Evolutionary conservation across 371 early-diverging fungal species (phyloP).

Genomic region (Haplosporangium sp.): DNA sequence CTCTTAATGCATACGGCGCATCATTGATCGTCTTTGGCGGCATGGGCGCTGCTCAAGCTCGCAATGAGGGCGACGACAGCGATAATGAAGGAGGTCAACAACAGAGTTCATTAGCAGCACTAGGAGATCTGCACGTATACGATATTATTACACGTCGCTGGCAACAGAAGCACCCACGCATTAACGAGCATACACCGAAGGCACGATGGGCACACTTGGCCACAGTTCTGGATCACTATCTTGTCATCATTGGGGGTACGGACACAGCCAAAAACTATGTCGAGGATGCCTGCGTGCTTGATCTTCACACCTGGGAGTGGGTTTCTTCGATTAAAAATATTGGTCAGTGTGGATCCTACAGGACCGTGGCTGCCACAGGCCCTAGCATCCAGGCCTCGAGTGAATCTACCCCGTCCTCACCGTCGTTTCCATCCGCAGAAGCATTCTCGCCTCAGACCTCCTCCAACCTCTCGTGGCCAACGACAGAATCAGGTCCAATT

Average conservation of each 20-base stretch:
- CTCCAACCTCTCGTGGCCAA: constrained; percentile 23
- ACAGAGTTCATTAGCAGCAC: constrained; percentile 55
- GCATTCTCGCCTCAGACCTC: constrained; percentile 33
- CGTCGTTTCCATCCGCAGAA: constrained; percentile 31
- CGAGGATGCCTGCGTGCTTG: constrained; percentile 77
- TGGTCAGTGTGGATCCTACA: constrained; percentile 65
- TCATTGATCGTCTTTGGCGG: constrained; percentile 66
- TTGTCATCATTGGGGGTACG: constrained; percentile 81
- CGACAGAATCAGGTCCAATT: constrained; percentile 21
- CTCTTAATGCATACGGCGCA: constrained; percentile 62
- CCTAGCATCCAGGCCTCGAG: constrained; percentile 40
- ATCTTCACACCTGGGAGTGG: constrained; percentile 70
- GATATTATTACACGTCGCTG: constrained; percentile 68
- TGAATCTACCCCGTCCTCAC: constrained; percentile 20
- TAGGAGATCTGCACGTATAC: constrained; percentile 74
- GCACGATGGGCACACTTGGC: constrained; percentile 81
- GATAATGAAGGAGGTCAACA: constrained; percentile 5
- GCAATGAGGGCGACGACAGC: constrained; percentile 16
- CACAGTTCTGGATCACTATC: constrained; percentile 62
- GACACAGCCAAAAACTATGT: constrained; percentile 77
- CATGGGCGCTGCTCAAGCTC: constrained; percentile 34
- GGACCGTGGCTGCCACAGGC: constrained; percentile 61
- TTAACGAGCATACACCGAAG: constrained; percentile 63
- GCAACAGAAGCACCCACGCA: constrained; percentile 59
- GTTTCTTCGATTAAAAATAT: constrained; percentile 58